Evolutionary conservation across 805 yeast species (phyloP).

Genomic region (Pichia nakasei): DNA sequence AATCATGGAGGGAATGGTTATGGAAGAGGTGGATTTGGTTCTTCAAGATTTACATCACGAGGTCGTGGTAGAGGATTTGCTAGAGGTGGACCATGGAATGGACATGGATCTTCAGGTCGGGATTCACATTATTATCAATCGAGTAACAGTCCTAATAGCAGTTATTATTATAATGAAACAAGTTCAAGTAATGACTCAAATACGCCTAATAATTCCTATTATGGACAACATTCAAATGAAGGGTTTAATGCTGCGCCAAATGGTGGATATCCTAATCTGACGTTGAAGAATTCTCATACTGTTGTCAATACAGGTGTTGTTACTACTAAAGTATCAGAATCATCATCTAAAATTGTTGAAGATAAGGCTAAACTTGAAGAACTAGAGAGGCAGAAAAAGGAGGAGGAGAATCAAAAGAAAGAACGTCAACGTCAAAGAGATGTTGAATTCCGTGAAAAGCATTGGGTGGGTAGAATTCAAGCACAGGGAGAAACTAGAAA

Average conservation of each 20-base stretch:
- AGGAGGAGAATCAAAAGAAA: background rate
- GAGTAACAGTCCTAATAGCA: background rate
- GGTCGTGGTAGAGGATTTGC: background rate
- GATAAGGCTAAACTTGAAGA: background rate
- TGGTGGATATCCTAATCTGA: background rate
- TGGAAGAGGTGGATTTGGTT: conserved; percentile 1
- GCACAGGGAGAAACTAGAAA: conserved; percentile 15
- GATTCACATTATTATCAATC: background rate
- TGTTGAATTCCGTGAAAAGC: conserved; percentile 13
- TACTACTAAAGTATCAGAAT: background rate
- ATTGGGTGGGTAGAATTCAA: conserved; percentile 24
- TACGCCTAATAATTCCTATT: background rate
- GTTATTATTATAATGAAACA: background rate
- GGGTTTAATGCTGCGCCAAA: background rate
- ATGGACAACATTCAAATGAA: background rate
- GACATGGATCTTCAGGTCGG: background rate
- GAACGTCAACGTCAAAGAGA: conserved; percentile 5
- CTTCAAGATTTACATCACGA: background rate
- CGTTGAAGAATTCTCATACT: background rate
- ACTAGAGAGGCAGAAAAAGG: background rate
- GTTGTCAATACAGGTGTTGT: background rate
- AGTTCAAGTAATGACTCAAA: background rate
- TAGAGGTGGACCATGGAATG: background rate
- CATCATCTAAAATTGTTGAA: background rate
- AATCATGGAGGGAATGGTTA: background rate